Evolutionary conservation across 2,329 filamentous ascomycete species (phyloP), one percentile per base, ranked within the genome.

Genomic region (Periconia sp.): DNA sequence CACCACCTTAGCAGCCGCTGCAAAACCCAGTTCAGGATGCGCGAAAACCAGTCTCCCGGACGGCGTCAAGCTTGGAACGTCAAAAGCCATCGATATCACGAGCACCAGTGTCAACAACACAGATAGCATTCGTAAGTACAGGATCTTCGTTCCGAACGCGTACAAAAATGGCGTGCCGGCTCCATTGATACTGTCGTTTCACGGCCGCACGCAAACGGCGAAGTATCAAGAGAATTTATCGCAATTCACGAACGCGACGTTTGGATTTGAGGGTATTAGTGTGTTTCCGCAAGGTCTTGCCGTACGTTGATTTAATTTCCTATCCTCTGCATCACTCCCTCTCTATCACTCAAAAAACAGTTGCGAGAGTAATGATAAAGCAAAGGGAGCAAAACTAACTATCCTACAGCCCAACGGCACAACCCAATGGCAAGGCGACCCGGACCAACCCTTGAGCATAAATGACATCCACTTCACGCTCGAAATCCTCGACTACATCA

Each of bases 161-260:
- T 81, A 81, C 64, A 56, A 76, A 19, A 53, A 53, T 11, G 63
- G 68, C 45, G 71, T 50, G 1, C 68, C 76, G 2, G 63, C 72
- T 0, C 73, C 77, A 1, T 50, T 82, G 27, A 78, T 81, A 35
- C 67, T 82, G 33, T 80, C 80, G 6, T 82, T 76, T 58, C 79
- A 82, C 52, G 80, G 79, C 5, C 71, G 74, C 6, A 61, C 57
- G 17, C 71, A 74, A 47, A 65, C 68, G 30, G 71, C 73, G 40
- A 57, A 65, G 40, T 67, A 70, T 9, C 72, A 80, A 56, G 74
- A 77, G 57, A 53, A 62, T 3, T 69, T 81, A 2, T 77, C 78
- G 8, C 73, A 76, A 44, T 80, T 82, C 60, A 77, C 76, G 31
- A 77, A 79, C 47, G 63, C 74, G 14, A 62, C 64, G 1, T 74